A percentile compares a stretch with the other conserved stretches of the same genome.
Conservation (phyloP, 352 stramenopile genomes). For the Proteromonas lacertae region DNA sequence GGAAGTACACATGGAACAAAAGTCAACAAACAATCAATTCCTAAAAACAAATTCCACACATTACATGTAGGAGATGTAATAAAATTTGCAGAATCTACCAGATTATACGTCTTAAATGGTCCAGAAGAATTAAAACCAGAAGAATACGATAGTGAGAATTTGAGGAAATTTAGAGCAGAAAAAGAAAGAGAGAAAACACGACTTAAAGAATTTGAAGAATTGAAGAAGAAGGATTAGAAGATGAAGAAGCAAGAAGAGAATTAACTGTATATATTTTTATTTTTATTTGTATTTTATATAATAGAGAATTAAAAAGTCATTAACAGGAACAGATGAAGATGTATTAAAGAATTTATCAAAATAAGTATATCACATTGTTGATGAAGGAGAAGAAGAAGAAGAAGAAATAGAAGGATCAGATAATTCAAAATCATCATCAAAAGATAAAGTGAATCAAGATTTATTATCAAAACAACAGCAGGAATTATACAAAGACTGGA, state of each 20-base stretch:
- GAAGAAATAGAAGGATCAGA: conserved; percentile 27
- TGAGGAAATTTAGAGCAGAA: conserved; percentile 4
- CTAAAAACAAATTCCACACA: conserved; percentile 15
- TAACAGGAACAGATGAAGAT: not conserved
- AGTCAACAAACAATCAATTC: conserved; percentile 29
- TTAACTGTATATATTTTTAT: conserved; percentile 13
- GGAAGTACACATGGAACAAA: conserved; percentile 34
- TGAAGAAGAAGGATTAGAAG: too few species aligned
- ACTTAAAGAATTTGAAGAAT: too few species aligned
- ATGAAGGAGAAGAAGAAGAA: conserved; percentile 31
- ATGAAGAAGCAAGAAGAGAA: conserved; percentile 6
- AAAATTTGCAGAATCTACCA: conserved; percentile 38
- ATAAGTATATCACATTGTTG: conserved; percentile 5
- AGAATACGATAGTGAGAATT: conserved; percentile 22
- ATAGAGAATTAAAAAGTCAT: not conserved
- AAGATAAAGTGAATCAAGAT: too few species aligned
- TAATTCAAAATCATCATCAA: conserved; percentile 43
- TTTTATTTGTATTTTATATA: too few species aligned
- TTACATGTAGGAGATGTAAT: conserved; percentile 37
- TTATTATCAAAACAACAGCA: not conserved
- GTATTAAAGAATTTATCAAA: not conserved
- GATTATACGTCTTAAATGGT: conserved; percentile 29
- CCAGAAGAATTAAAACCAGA: conserved; percentile 22
- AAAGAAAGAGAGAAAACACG: conserved; percentile 1
- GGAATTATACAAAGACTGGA: not conserved